These are phyloP conservation scores for Colletotrichum sojae DNA, from an alignment of 2,329 filamentous ascomycete genomes.

Conservation along the genomic window DNA sequence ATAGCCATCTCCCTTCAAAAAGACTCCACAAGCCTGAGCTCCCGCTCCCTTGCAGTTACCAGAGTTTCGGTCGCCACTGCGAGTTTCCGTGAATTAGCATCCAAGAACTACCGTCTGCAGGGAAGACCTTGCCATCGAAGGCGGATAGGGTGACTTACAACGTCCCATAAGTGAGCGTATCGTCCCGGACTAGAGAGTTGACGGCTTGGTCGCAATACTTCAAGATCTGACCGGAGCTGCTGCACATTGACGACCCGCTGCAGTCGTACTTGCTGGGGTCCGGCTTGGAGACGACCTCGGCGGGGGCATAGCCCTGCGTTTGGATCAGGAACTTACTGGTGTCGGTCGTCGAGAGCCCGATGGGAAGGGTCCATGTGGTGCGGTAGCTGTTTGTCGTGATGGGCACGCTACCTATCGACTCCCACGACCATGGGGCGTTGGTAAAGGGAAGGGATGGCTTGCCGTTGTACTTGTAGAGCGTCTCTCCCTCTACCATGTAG, in stretches of 20 bases:
- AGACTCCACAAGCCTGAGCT: conserved; percentile 1
- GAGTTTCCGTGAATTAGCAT: too few species aligned
- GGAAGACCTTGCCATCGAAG: too few species aligned
- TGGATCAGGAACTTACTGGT: background rate
- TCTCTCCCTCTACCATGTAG: conserved; percentile 2
- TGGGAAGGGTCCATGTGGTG: background rate
- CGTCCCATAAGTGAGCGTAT: background rate
- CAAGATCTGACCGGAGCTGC: background rate
- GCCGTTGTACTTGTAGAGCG: conserved; percentile 2
- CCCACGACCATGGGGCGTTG: background rate
- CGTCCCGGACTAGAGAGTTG: background rate
- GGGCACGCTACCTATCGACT: background rate
- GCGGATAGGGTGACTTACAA: background rate
- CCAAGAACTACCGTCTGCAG: too few species aligned
- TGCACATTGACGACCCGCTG: background rate
- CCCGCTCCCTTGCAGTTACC: background rate
- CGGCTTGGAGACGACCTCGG: background rate
- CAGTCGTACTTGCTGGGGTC: conserved; percentile 4
- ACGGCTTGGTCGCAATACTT: background rate
- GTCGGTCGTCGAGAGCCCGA: background rate
- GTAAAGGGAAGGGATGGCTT: background rate
- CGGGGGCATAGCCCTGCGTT: conserved; percentile 1
- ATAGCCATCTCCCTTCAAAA: background rate
- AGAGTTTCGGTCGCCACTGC: background rate
- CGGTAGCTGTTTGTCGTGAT: background rate